Evolutionary conservation across 306 rosid genomes (phyloP), one percentile per base, ranked within the genome.

Genomic region (Lathyrus aphaca): DNA sequence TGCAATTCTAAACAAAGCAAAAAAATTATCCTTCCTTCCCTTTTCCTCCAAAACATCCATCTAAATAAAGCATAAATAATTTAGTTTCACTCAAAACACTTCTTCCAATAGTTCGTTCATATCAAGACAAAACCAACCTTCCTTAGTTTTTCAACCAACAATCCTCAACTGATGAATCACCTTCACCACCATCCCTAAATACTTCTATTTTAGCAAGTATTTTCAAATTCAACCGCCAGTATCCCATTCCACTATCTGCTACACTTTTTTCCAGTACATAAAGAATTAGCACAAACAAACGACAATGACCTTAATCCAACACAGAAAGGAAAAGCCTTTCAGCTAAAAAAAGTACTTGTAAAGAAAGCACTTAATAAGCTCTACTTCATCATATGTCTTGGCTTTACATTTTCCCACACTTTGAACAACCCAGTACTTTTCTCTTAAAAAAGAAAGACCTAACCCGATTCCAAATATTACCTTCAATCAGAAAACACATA

Each of bases 141-240:
- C 69, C 65, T 39, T 2, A 18, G 39, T 49, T 74, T 71, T 63
- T 74, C 57, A 74, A 56, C 56, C 44, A 17, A 68, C 65, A 70
- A 56, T 57, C 71, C 70, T 70, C 70, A 18, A 21, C 25, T 29
- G 42, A 79, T 38, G 17, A 61, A 56, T 53, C 30, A 40, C 62
- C 64, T 48, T 51, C 30, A 27, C 62, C 64, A 39, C 61, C 42
- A 43, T 5, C 18, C 38, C 16, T 16, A 21, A 32, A 57, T 29
- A 48, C 66, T 8, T 11, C 19, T 29, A 66, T 43, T 51, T 23
- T 43, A 58, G 51, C 63, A 59, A 1, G 8, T 11, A 2, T 18
- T 32, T 69, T 23, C 58, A 66, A 56, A 66, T 14, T 19, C 30
- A 44, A 37, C 49, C 9, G 27, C 43, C 32, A 38, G 42, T 18